Evolutionary conservation across 2,329 filamentous ascomycete genomes (phyloP).

Genomic region (Knoxdaviesia capensis): DNA sequence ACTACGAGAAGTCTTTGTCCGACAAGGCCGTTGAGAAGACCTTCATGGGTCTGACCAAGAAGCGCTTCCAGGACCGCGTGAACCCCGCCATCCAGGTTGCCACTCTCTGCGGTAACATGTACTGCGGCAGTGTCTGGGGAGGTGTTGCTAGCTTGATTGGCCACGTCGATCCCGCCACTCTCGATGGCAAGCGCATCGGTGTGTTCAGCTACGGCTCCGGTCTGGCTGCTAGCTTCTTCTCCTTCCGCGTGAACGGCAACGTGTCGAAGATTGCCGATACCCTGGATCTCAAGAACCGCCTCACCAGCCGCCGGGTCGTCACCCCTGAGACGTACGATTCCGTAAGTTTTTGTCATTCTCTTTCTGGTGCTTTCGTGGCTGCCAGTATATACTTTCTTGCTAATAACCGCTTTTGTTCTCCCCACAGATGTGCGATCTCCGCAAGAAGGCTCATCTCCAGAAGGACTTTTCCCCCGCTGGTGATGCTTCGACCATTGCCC

Average conservation of each 20-base stretch:
- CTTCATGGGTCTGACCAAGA: conserved; percentile 70
- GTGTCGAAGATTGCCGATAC: conserved; percentile 46
- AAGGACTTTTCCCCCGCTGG: conserved; percentile 58
- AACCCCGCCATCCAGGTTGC: conserved; percentile 53
- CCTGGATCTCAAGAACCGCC: conserved; percentile 48
- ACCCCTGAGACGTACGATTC: conserved; percentile 54
- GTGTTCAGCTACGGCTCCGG: conserved; percentile 68
- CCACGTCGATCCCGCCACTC: conserved; percentile 38
- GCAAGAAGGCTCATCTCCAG: conserved; percentile 67
- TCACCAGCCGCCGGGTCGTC: conserved; percentile 45
- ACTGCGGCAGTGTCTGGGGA: conserved; percentile 54
- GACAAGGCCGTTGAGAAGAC: conserved; percentile 77
- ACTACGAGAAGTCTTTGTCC: conserved; percentile 58
- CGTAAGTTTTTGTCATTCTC: conserved; percentile 24
- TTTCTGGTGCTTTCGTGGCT: neutral
- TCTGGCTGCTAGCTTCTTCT: conserved; percentile 51
- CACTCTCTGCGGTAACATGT: conserved; percentile 55
- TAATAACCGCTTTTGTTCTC: neutral
- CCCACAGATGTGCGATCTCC: conserved; percentile 52
- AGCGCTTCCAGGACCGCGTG: conserved; percentile 63
- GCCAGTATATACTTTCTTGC: too few relatives aligned
- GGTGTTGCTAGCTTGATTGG: conserved; percentile 52
- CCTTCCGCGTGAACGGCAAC: conserved; percentile 52
- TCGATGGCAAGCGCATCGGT: conserved; percentile 52
- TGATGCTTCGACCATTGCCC: conserved; percentile 40